Evolutionary conservation across 108 stramenopile species (phyloP), one percentile per base, ranked within the genome.

Genomic region (Bacterosira constricta): DNA sequence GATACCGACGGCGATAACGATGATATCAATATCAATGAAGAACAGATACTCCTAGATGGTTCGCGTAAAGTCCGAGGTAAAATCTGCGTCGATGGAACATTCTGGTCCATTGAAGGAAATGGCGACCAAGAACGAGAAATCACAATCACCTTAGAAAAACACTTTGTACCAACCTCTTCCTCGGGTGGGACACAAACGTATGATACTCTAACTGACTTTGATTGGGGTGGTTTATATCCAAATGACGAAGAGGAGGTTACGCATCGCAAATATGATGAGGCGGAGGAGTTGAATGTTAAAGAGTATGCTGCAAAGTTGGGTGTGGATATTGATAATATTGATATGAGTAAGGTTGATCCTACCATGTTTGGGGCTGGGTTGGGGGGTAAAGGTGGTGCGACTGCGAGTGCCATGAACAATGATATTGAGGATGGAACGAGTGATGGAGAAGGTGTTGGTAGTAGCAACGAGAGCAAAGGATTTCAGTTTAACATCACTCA

Each of bases 301-400:
- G 89, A 94, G 30, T 94, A 94, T 65, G 90, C 90, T 3, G 75
- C 84, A 1, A 85, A 75, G 53, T 57, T 94, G 56, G 93, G 93
- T 2, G 93, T 94, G 12, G 90, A 94, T 64, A 88, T 94, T 75
- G 93, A 94, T 67, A 94, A 94, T 71, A 78, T 94, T 32, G 86
- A 94, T 63, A 92, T 92, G 90, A 85, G 73, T 21, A 75, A 89
- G 63, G 93, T 94, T 23, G 88, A 94, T 56, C 90, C 92, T 57
- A 85, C 68, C 50, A 91, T 94, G 90, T 94, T 94, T 76, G 82
- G 80, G 4, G 78, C 86, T 0, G 88, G 87, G 25, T 60, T 93
- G 63, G 21, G 53, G 1, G 42, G 44, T n/a, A 39, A 37, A 32
- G 39, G 29, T 39, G 2, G 18, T 32, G 30, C 15, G 15, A 34